A percentile compares a stretch with the other conserved stretches of the same genome.
Conservation (phyloP, 306 rosid species). For the Rosa persica region DNA sequence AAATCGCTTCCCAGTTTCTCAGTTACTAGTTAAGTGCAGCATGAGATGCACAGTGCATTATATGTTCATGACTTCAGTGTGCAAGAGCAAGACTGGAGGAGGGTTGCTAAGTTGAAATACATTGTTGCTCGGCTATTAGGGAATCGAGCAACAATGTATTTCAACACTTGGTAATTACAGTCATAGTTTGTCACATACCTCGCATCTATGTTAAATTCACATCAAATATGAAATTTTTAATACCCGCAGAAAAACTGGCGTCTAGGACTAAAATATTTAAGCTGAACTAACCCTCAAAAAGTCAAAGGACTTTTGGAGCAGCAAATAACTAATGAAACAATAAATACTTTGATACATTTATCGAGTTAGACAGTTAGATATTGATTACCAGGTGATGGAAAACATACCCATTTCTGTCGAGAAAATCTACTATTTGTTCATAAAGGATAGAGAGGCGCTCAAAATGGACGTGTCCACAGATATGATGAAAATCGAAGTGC, state of each 20-base stretch:
- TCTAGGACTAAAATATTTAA: not conserved
- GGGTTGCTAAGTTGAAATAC: not conserved
- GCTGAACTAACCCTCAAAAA: not conserved
- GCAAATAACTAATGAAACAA: not conserved
- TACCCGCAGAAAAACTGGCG: not conserved
- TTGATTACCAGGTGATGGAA: slow-evolving; percentile 22
- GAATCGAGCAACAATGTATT: no score
- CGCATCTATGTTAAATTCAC: not conserved
- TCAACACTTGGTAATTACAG: not conserved
- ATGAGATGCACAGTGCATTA: not conserved
- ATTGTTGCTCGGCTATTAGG: not conserved
- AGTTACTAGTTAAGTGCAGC: not conserved
- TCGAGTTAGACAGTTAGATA: not conserved
- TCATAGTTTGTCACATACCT: not conserved
- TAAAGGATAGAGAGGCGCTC: slow-evolving; percentile 89
- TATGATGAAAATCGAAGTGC: slow-evolving; percentile 93
- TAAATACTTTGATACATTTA: not conserved
- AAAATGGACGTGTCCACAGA: slow-evolving; percentile 94
- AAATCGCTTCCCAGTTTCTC: not conserved
- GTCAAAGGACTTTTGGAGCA: not conserved
- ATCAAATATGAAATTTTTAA: not conserved
- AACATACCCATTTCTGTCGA: slow-evolving; percentile 82
- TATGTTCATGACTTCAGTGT: not conserved
- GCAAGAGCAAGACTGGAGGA: not conserved
- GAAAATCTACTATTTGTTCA: slow-evolving; percentile 86